phyloP scores from a whole-genome alignment of 768 basidiomycete species.

The Agaricus bisporus region DNA sequence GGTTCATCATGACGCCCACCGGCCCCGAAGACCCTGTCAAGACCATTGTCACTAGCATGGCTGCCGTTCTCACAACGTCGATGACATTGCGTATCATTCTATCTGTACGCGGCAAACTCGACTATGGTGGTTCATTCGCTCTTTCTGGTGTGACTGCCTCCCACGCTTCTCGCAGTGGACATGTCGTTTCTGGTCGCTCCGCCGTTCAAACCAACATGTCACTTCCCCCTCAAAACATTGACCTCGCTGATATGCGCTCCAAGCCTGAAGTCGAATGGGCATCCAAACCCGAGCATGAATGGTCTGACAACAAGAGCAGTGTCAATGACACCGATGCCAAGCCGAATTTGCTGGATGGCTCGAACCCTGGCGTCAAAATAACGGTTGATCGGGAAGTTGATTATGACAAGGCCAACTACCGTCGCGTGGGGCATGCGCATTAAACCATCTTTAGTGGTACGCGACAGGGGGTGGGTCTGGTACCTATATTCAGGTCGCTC shows the following conservation, averaged over 20 bases:
- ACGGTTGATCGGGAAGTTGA: slow-evolving; percentile 38
- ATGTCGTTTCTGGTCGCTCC: slow-evolving; percentile 43
- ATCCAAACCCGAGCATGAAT: slow-evolving; percentile 21
- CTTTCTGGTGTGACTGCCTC: slow-evolving; percentile 36
- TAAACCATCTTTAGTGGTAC: not conserved
- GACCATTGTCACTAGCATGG: slow-evolving; percentile 77
- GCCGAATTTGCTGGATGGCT: slow-evolving; percentile 3
- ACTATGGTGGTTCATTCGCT: slow-evolving; percentile 64
- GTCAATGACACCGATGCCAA: slow-evolving; percentile 22
- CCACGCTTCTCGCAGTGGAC: slow-evolving; percentile 38
- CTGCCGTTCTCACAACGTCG: slow-evolving; percentile 80
- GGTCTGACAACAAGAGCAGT: slow-evolving; percentile 32
- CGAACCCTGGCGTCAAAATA: slow-evolving; percentile 32
- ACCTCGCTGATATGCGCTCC: slow-evolving; percentile 46
- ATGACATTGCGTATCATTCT: slow-evolving; percentile 88
- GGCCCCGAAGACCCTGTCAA: slow-evolving; percentile 59
- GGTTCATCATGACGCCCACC: slow-evolving; percentile 75
- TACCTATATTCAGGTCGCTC: not conserved
- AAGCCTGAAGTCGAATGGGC: slow-evolving; percentile 44
- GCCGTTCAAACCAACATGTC: slow-evolving; percentile 34
- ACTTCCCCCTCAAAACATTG: slow-evolving; percentile 27
- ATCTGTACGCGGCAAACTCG: slow-evolving; percentile 71
- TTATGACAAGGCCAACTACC: slow-evolving; percentile 20
- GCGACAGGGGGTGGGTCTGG: not conserved
- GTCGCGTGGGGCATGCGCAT: slow-evolving; percentile 1